Evolutionary conservation across 371 early-diverging fungal genomes (phyloP).

Genomic region (Mortierella sp.): DNA sequence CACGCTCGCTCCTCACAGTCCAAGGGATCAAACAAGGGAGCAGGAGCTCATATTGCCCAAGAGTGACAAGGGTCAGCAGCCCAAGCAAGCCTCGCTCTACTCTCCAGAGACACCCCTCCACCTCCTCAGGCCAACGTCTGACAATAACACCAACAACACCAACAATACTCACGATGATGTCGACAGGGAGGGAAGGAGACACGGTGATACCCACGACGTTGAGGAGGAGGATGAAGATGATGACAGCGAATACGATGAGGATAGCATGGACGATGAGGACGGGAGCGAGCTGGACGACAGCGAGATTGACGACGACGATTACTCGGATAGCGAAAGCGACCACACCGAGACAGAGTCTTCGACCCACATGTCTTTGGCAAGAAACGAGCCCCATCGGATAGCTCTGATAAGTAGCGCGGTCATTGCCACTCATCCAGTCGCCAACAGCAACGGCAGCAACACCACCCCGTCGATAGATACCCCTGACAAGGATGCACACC

Average conservation of each 20-base stretch:
- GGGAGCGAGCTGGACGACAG: slow-evolving; percentile 22
- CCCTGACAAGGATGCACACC: not conserved
- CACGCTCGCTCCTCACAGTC: slow-evolving; percentile 10
- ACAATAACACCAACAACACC: not conserved
- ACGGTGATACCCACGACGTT: not conserved
- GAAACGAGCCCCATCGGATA: not conserved
- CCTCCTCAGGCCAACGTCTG: not conserved
- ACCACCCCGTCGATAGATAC: not conserved
- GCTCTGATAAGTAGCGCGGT: not conserved
- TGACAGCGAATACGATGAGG: slow-evolving; percentile 25
- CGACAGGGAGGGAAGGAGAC: not conserved
- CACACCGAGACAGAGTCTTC: slow-evolving; percentile 15
- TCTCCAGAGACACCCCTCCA: slow-evolving; percentile 1
- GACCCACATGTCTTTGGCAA: not conserved
- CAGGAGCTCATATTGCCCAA: slow-evolving; percentile 15
- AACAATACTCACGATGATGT: not conserved
- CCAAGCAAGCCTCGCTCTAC: not conserved
- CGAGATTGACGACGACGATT: slow-evolving; percentile 17
- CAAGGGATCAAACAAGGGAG: slow-evolving; percentile 39
- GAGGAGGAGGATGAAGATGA: slow-evolving; percentile 25
- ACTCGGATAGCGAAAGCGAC: slow-evolving; percentile 8
- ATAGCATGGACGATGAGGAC: slow-evolving; percentile 22
- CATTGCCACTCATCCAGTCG: not conserved
- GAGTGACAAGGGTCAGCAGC: not conserved
- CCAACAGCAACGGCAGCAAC: not conserved